Conservation (phyloP, 768 basidiomycete species). For the Tylopilus sp. region DNA sequence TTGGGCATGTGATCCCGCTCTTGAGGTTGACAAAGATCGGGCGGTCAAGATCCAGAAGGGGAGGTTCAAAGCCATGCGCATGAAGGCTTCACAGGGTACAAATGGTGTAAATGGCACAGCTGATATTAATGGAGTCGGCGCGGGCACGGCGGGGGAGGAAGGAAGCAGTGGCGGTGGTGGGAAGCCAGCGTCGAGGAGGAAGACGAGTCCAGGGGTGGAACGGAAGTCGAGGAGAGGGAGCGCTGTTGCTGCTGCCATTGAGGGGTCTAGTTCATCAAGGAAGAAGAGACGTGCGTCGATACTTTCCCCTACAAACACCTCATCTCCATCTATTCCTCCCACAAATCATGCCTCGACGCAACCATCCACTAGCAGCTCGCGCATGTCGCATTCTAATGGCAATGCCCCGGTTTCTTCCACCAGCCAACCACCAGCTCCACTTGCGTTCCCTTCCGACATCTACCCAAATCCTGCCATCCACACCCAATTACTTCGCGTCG, state of each 20-base stretch:
- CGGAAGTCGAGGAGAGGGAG: constrained; percentile 36
- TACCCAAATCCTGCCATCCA: constrained; percentile 38
- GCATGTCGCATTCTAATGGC: constrained; percentile 12
- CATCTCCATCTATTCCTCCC: constrained; percentile 13
- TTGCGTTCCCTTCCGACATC: constrained; percentile 36
- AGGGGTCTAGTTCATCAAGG: constrained; percentile 31
- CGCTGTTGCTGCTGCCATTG: constrained; percentile 34
- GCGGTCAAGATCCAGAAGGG: constrained; percentile 45
- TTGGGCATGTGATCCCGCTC: constrained; percentile 56
- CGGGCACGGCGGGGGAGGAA: constrained; percentile 16
- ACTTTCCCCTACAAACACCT: constrained; percentile 24
- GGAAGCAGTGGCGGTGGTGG: constrained; percentile 10
- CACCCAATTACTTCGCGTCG: constrained; percentile 52
- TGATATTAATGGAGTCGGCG: constrained; percentile 18
- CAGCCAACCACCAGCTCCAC: constrained; percentile 25
- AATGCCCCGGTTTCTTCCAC: background rate
- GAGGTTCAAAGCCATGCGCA: constrained; percentile 32
- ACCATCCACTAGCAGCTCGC: constrained; percentile 16
- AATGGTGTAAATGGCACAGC: constrained; percentile 18
- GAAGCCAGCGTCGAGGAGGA: constrained; percentile 30
- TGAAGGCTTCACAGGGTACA: constrained; percentile 25
- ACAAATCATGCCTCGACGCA: constrained; percentile 12
- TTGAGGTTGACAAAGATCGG: constrained; percentile 44
- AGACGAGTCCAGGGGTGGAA: constrained; percentile 38
- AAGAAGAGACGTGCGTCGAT: constrained; percentile 40